phyloP scores from a whole-genome alignment of 306 rosid genomes.

The Castanopsis chinensis region DNA sequence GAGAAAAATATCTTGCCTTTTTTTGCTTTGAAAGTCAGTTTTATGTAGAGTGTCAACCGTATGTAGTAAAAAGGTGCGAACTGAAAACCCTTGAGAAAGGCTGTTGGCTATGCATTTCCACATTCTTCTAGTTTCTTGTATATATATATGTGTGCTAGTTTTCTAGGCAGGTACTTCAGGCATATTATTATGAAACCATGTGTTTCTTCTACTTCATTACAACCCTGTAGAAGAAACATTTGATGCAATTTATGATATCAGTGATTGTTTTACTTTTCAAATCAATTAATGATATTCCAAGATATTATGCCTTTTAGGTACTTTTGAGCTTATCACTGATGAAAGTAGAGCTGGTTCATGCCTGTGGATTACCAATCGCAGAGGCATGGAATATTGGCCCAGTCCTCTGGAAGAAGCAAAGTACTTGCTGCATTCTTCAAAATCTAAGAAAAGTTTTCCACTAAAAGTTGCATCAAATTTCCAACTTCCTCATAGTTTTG shows the following conservation, averaged over 20 bases:
- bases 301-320: constrained; percentile 51
- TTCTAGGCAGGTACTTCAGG: background rate
- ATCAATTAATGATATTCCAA: constrained; percentile 25
- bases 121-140: constrained; percentile 1
- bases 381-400: constrained; percentile 96
- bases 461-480: constrained; percentile 42
- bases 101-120: constrained; percentile 17
- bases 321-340: constrained; percentile 81
- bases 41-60: constrained; percentile 4
- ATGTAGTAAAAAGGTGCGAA: constrained; percentile 13
- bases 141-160: background rate
- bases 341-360: constrained; percentile 92
- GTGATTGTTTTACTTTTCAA: background rate
- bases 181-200: background rate
- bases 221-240: background rate
- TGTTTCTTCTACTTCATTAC: background rate
- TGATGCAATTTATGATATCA: background rate
- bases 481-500: constrained; percentile 70
- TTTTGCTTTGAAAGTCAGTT: background rate
- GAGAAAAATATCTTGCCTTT: background rate
- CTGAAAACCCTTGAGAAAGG: background rate
- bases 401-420: constrained; percentile 68
- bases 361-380: constrained; percentile 90
- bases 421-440: constrained; percentile 37
- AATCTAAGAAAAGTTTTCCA: constrained; percentile 38